Evolutionary conservation across 345 rosid genomes (phyloP).

Genomic region (Gossypium bickii): DNA sequence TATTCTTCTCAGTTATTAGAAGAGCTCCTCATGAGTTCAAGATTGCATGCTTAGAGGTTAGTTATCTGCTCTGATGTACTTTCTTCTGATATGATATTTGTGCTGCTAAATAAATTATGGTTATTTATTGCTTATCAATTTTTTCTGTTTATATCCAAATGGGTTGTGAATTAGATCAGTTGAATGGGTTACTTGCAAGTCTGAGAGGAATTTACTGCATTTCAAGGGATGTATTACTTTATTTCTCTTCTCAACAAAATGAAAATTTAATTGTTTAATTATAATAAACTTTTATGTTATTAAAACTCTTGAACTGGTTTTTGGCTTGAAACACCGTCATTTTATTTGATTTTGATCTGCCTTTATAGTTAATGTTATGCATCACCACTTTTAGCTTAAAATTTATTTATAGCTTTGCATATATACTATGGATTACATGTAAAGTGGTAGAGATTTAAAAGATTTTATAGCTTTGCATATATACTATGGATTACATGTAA

Average conservation of each 20-base stretch:
- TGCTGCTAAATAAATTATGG: slow-evolving; percentile 1
- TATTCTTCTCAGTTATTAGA: slow-evolving; percentile 64
- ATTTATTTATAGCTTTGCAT: not conserved
- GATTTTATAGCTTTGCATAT: too few species aligned
- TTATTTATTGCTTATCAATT: not conserved
- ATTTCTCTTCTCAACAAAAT: not conserved
- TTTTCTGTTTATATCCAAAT: not conserved
- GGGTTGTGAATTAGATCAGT: not conserved
- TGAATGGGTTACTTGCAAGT: slow-evolving; percentile 2
- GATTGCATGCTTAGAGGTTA: slow-evolving; percentile 91
- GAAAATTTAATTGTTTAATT: not conserved
- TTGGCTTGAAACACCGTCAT: not conserved
- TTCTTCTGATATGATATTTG: slow-evolving; percentile 7
- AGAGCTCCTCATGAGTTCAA: slow-evolving; percentile 99
- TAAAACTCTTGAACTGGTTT: not conserved
- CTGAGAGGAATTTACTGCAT: not conserved
- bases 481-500: not conserved
- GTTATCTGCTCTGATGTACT: slow-evolving; percentile 24
- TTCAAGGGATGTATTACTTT: not conserved
- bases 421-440: not conserved
- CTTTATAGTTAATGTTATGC: not conserved
- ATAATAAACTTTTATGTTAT: not conserved
- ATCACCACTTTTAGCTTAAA: not conserved
- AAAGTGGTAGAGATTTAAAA: not conserved
- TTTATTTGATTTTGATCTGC: not conserved